These are phyloP conservation scores for Udeniomyces megalosporus DNA, from an alignment of 768 basidiomycete genomes.

Conservation along the genomic window DNA sequence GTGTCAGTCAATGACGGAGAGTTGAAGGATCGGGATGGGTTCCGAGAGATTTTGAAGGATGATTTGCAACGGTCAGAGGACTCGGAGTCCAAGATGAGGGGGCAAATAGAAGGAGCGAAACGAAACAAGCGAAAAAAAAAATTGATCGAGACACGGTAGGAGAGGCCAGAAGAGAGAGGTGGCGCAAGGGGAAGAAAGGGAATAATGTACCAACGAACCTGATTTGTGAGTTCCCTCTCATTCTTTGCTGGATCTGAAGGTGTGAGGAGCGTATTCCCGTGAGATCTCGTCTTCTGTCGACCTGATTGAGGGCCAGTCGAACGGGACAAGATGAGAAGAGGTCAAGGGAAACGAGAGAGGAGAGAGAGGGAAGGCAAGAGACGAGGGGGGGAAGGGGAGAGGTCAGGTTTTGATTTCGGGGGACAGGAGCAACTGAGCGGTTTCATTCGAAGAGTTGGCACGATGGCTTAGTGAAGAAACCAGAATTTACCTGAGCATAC, in stretches of 20 bases:
- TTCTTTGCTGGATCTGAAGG: background rate
- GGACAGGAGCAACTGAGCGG: background rate
- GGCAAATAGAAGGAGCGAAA: too few species aligned
- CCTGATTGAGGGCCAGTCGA: background rate
- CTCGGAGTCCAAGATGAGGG: background rate
- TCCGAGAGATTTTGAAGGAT: background rate
- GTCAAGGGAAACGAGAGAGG: background rate
- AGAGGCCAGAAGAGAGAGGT: too few species aligned
- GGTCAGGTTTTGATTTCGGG: too few species aligned
- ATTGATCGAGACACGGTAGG: too few species aligned
- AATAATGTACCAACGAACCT: background rate
- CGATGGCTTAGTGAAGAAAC: too few species aligned
- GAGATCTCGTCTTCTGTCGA: background rate
- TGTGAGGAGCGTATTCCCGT: background rate
- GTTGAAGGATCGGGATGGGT: background rate
- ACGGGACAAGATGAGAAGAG: background rate
- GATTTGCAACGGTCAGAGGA: background rate
- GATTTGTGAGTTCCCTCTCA: background rate
- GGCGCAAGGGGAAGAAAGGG: background rate
- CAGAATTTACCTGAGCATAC: too few species aligned
- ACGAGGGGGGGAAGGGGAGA: too few species aligned
- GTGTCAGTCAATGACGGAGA: too few species aligned
- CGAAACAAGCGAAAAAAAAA: too few species aligned
- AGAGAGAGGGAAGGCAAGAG: background rate
- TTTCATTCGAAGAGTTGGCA: too few species aligned